These are phyloP conservation scores for Pinus tabuliformis DNA, from an alignment of 75 land plant genomes.

Conservation along the genomic window DNA sequence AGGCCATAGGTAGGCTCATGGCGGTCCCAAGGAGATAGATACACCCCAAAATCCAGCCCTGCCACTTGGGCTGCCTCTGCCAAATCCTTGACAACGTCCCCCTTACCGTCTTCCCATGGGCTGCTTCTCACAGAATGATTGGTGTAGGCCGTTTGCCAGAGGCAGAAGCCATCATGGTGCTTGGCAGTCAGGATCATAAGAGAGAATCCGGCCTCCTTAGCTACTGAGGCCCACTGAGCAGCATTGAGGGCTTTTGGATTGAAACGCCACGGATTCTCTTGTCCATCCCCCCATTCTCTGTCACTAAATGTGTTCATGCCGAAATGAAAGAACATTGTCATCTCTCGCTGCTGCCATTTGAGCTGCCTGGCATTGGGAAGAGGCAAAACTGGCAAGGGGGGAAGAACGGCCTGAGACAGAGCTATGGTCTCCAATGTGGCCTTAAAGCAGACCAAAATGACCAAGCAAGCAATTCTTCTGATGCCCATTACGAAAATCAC, in stretches of 20 bases:
- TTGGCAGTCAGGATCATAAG: conserved; percentile 82
- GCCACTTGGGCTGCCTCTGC: conserved; percentile 47
- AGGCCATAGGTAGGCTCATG: conserved; percentile 84
- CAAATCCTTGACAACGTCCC: conserved; percentile 80
- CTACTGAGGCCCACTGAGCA: conserved; percentile 69
- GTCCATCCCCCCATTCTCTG: conserved; percentile 84
- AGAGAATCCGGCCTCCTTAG: conserved; percentile 59
- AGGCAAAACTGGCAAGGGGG: conserved; percentile 79
- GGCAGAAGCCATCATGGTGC: conserved; percentile 97
- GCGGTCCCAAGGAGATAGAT: conserved; percentile 97
- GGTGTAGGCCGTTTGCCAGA: conserved; percentile 92
- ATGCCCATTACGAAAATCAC: too few relatives aligned
- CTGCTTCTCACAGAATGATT: conserved; percentile 64
- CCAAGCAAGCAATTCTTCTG: too few relatives aligned
- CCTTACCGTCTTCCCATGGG: conserved; percentile 65
- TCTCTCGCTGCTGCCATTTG: conserved; percentile 78
- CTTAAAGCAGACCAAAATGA: not conserved
- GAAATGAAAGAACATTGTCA: conserved; percentile 85
- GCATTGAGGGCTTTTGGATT: conserved; percentile 65
- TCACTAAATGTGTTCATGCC: conserved; percentile 95
- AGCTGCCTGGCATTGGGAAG: conserved; percentile 70
- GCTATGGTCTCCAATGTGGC: not conserved
- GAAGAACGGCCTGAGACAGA: conserved; percentile 25
- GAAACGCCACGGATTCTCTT: conserved; percentile 68
- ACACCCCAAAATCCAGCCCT: conserved; percentile 80